phyloP scores from a whole-genome alignment of 805 yeast species.

The Tetrapisispora taiwanensis region DNA sequence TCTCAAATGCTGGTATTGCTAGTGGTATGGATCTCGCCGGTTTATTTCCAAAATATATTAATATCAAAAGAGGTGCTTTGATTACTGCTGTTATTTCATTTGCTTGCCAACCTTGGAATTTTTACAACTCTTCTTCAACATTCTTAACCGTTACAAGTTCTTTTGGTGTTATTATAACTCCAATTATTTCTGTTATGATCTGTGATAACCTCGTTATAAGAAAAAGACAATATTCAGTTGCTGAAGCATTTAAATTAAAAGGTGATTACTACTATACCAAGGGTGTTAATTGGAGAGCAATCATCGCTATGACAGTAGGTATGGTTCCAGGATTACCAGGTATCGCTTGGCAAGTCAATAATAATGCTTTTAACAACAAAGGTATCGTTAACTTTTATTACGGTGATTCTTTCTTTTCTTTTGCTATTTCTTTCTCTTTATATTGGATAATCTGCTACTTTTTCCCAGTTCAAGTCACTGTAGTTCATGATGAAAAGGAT shows the following conservation, averaged over 20 bases:
- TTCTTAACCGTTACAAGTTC: conserved; percentile 33
- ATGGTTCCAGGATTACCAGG: conserved; percentile 45
- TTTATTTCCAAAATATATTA: conserved; percentile 31
- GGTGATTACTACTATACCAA: conserved; percentile 31
- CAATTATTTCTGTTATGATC: conserved; percentile 32
- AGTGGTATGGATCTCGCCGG: conserved; percentile 40
- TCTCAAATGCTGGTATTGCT: conserved; percentile 32
- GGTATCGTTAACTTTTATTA: conserved; percentile 37
- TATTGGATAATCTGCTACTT: conserved; percentile 29
- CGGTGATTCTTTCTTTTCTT: conserved; percentile 37
- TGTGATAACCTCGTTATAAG: conserved; percentile 35
- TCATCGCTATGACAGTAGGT: conserved; percentile 28
- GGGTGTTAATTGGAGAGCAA: conserved; percentile 34
- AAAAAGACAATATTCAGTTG: conserved; percentile 29
- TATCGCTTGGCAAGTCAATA: conserved; percentile 29
- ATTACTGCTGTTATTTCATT: conserved; percentile 29
- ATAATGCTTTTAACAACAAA: conserved; percentile 17
- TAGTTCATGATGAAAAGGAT: conserved; percentile 33
- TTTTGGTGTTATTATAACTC: conserved; percentile 32
- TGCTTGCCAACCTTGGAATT: conserved; percentile 33
- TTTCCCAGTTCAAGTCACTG: conserved; percentile 31
- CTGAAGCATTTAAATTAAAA: conserved; percentile 19
- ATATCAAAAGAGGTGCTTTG: conserved; percentile 34
- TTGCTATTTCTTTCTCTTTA: conserved; percentile 30
- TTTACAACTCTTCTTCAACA: conserved; percentile 30